phyloP scores from a whole-genome alignment of 2,329 filamentous ascomycete species.

The Helicocarpus griseus region DNA sequence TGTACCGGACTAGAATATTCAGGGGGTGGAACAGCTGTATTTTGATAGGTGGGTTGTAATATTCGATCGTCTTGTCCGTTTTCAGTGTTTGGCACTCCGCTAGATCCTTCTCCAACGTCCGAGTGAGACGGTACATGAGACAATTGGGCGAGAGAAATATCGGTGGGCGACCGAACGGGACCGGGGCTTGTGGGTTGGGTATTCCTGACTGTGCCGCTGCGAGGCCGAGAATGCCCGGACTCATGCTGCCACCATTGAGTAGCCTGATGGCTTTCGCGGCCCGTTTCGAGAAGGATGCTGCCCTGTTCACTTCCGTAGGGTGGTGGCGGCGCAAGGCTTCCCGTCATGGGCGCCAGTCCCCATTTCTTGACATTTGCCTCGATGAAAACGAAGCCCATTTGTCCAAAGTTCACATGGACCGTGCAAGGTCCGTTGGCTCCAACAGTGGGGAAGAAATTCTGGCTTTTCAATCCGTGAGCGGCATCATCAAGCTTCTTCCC shows the following conservation, averaged over 20 bases:
- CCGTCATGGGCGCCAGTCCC: constrained; percentile 92
- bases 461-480: constrained; percentile 80
- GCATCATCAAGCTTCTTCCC: constrained; percentile 96
- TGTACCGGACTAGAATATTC: constrained; percentile 56
- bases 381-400: constrained; percentile 97
- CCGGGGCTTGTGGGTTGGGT: constrained; percentile 72
- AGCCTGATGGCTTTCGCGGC: constrained; percentile 42
- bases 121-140: constrained; percentile 58
- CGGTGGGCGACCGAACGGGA: constrained; percentile 80
- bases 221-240: constrained; percentile 60
- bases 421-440: constrained; percentile 88
- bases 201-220: constrained; percentile 69
- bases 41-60: neutral
- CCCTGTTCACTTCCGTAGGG: constrained; percentile 96
- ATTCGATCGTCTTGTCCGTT: constrained; percentile 16
- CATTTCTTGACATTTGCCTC: constrained; percentile 99
- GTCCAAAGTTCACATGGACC: constrained; percentile 94
- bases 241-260: constrained; percentile 22
- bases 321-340: constrained; percentile 85
- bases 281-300: constrained; percentile 85
- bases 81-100: constrained; percentile 28
- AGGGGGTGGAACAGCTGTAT: constrained; percentile 52
- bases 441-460: constrained; percentile 97
- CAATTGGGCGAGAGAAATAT: constrained; percentile 86
- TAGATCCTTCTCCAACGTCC: constrained; percentile 64